Evolutionary conservation across 2,329 filamentous ascomycete species (phyloP), one percentile per base, ranked within the genome.

Genomic region (Orbilia blumenaviensis): DNA sequence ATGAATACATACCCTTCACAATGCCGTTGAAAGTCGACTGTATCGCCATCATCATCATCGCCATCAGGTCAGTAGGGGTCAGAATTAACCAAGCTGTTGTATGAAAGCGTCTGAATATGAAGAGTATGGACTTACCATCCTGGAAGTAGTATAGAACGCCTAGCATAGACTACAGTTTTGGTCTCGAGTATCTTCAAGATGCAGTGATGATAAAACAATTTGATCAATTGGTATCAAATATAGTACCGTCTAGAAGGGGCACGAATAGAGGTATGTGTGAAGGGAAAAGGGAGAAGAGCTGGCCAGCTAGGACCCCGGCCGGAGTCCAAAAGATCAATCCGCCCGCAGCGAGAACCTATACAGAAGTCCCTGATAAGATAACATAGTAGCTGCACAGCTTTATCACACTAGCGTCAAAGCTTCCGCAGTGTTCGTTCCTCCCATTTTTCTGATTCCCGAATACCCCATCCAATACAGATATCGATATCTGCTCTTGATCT

Each of bases 21-120:
- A 89, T 83, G 60, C 91, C 91, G 79, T 91, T 86, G 81, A 94
- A 94, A 0, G 91, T 94, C 21, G 92, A 94, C 91, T 94, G 16
- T 32, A 56, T 36, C n/a, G 29, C 34, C 9, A 48, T n/a, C n/a
- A n/a, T n/a, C n/a, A n/a, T n/a, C n/a, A n/a, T n/a, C n/a, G n/a
- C n/a, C n/a, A n/a, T 27, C 21, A 21, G 42, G 27, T 62, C 21
- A 62, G 66, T n/a, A n/a, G n/a, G n/a, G n/a, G n/a, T n/a, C n/a
- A n/a, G n/a, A n/a, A n/a, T n/a, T n/a, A n/a, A n/a, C n/a, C n/a
- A n/a, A n/a, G n/a, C n/a, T n/a, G n/a, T n/a, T n/a, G n/a, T n/a
- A n/a, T n/a, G n/a, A n/a, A n/a, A n/a, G n/a, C n/a, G n/a, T n/a
- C n/a, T n/a, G n/a, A n/a, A n/a, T n/a, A n/a, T n/a, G n/a, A n/a